Percentiles rank a stretch among this genome's conserved stretches.
Conservation (phyloP, 1,139 yeast genomes). For the Lodderomyces metapsilosis region DNA sequence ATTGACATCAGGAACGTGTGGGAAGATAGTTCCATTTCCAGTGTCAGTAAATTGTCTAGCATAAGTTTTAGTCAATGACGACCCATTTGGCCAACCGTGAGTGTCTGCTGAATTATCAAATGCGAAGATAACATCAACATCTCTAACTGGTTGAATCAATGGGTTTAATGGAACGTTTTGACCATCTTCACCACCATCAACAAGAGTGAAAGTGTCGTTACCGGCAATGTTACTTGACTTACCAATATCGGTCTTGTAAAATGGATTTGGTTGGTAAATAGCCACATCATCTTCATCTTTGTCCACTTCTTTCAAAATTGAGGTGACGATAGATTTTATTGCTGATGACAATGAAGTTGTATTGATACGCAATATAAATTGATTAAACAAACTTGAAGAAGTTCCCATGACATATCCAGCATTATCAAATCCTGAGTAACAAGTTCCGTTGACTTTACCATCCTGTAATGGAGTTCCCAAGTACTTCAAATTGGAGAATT, state of each 20-base stretch:
- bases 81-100: constrained; percentile 43
- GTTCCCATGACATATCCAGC: constrained; percentile 85
- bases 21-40: constrained; percentile 70
- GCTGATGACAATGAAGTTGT: constrained; percentile 53
- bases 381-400: constrained; percentile 78
- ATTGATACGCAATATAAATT: constrained; percentile 64
- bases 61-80: constrained; percentile 48
- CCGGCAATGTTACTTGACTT: constrained; percentile 24
- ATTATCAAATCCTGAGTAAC: constrained; percentile 74
- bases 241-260: constrained; percentile 46
- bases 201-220: constrained; percentile 37
- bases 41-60: constrained; percentile 65
- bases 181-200: constrained; percentile 47
- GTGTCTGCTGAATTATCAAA: constrained; percentile 52
- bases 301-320: constrained; percentile 47
- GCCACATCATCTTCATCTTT: constrained; percentile 44
- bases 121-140: constrained; percentile 44
- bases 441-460: constrained; percentile 46
- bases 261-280: constrained; percentile 53
- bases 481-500: constrained; percentile 68
- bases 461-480: constrained; percentile 65
- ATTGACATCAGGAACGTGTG: constrained; percentile 76
- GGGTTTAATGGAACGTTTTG: constrained; percentile 43
- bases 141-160: constrained; percentile 37
- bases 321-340: constrained; percentile 39